Percentiles rank a stretch among this genome's conserved stretches.
These are phyloP conservation scores for Xylariaceae sp. DNA, from an alignment of 2,329 filamentous ascomycete species.

Conservation along the genomic window DNA sequence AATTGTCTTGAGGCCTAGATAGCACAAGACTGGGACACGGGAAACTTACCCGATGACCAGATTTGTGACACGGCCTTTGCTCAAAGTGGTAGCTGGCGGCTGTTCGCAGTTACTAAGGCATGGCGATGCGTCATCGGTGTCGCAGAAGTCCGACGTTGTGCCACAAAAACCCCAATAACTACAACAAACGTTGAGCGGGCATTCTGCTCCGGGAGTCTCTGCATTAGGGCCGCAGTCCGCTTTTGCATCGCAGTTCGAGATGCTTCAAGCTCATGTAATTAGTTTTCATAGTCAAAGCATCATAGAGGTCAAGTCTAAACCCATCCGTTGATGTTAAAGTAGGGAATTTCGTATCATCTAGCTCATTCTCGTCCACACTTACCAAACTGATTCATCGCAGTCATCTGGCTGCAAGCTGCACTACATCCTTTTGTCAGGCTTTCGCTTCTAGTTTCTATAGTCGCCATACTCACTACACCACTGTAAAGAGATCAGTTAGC, in stretches of 20 bases:
- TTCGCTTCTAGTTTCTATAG: neutral
- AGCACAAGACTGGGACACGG: neutral
- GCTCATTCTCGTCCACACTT: constrained; percentile 2
- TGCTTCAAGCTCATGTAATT: neutral
- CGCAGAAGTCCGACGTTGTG: neutral
- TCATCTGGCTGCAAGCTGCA: constrained; percentile 1
- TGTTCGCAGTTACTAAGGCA: neutral
- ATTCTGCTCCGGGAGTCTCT: neutral
- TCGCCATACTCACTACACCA: neutral
- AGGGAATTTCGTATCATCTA: neutral
- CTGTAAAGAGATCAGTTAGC: neutral
- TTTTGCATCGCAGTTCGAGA: neutral
- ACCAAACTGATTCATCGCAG: neutral
- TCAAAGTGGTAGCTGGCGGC: neutral
- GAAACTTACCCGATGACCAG: constrained; percentile 1
- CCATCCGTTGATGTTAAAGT: neutral
- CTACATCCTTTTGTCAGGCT: too few relatives aligned
- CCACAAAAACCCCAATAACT: neutral
- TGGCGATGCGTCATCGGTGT: neutral
- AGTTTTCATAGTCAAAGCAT: too few relatives aligned
- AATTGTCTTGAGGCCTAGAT: neutral
- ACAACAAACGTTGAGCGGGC: neutral
- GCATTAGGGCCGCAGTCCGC: neutral
- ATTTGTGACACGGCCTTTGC: constrained; percentile 1
- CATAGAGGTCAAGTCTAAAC: neutral